Evolutionary conservation across 352 stramenopile genomes (phyloP).

Genomic region (Saprolegnia parasitica): DNA sequence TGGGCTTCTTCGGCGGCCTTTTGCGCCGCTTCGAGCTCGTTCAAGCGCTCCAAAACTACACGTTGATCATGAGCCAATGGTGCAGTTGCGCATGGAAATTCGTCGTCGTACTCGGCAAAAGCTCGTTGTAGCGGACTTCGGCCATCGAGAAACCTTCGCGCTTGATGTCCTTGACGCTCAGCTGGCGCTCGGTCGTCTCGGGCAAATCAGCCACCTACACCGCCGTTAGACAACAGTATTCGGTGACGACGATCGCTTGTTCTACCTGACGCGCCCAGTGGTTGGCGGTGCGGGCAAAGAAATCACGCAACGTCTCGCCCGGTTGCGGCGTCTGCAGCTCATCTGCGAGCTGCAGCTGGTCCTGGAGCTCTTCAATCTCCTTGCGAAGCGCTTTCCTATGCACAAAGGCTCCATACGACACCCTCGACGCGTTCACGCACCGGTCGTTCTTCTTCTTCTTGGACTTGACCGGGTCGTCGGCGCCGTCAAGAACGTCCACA

Average conservation of each 20-base stretch:
- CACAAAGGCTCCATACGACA: too few species aligned
- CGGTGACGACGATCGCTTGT: background rate
- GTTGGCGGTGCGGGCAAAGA: conserved; percentile 75
- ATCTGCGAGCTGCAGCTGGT: conserved; percentile 67
- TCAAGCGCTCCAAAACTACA: conserved; percentile 70
- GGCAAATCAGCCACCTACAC: conserved; percentile 50
- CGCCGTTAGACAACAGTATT: background rate
- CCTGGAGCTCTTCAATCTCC: conserved; percentile 82
- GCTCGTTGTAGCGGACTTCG: conserved; percentile 71
- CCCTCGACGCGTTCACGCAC: conserved; percentile 25
- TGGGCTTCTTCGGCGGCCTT: conserved; percentile 72
- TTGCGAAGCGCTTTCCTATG: conserved; percentile 42
- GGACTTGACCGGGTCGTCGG: conserved; percentile 32
- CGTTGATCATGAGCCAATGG: conserved; percentile 13
- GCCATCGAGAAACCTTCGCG: conserved; percentile 71
- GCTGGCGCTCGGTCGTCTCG: conserved; percentile 60
- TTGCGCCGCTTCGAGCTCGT: conserved; percentile 72
- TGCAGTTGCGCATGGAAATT: background rate
- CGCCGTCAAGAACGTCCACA: conserved; percentile 50
- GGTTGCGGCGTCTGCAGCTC: conserved; percentile 67
- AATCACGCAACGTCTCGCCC: conserved; percentile 80
- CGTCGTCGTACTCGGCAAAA: conserved; percentile 52
- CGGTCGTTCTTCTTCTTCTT: conserved; percentile 39
- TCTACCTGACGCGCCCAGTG: conserved; percentile 45
- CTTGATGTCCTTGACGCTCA: conserved; percentile 85